Conservation (phyloP, 2,329 filamentous ascomycete species). For the Colletotrichum acutatum region DNA sequence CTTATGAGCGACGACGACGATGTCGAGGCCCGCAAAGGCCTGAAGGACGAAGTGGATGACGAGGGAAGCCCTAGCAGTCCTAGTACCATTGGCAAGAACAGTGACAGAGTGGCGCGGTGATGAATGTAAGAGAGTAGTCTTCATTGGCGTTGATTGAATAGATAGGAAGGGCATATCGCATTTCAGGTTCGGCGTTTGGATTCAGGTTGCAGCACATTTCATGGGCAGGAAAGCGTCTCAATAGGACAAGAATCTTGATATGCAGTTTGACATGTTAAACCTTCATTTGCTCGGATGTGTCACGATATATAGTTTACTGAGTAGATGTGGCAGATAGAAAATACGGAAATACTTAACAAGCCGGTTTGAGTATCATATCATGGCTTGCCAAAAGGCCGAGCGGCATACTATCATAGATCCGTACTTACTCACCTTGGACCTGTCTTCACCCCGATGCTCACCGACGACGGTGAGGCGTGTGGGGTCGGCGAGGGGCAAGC, state of each 20-base stretch:
- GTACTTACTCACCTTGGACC: no score
- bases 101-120: conserved; percentile 45
- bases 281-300: not conserved
- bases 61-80: conserved; percentile 49
- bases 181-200: conserved; percentile 30
- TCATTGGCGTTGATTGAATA: conserved; percentile 15
- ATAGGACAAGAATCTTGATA: conserved; percentile 18
- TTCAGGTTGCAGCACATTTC: conserved; percentile 14
- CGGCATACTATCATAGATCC: no score
- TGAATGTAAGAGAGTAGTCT: not conserved
- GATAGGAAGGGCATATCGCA: conserved; percentile 25
- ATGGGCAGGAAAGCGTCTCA: conserved; percentile 22
- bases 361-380: not conserved
- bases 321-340: not conserved
- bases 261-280: not conserved
- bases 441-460: not conserved
- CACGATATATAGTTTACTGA: not conserved
- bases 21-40: conserved; percentile 52
- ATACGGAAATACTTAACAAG: not conserved
- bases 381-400: not conserved
- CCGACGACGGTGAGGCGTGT: not conserved
- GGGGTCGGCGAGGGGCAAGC: conserved; percentile 2
- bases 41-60: conserved; percentile 84
- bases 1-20: conserved; percentile 86
- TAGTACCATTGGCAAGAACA: conserved; percentile 60